Evolutionary conservation across 176 grass and related monocot genomes (phyloP), one percentile per base, ranked within the genome.

Genomic region (Coix lacrymajobi): DNA sequence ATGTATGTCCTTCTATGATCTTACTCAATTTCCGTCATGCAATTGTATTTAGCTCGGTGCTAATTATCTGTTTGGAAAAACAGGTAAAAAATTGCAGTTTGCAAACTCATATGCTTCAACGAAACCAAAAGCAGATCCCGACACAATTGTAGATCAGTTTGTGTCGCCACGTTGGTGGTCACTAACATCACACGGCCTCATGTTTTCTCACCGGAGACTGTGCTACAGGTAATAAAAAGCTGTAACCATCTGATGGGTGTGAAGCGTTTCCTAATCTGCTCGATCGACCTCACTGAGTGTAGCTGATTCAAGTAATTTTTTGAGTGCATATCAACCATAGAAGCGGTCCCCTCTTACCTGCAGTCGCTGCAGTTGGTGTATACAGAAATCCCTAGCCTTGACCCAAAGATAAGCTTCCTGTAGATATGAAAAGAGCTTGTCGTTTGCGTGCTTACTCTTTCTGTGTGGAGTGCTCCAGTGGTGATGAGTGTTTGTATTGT

Each of bases 11-110:
- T 83, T 70, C 65, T 82, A 12, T 65, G 19, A 44, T 22, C 74
- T 51, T 63, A 10, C 39, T 34, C 49, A 11, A 0, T 80, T 86
- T 1, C 26, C n/a, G 10, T 79, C 45, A 2, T 25, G 20, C 7
- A 46, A 22, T 46, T 19, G 13, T 79, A 32, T 77, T 60, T 57
- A 41, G 22, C 45, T 60, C 7, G 58, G 14, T 69, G 64, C 34
- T 79, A 75, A 85, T 61, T 56, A 38, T 75, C 19, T 68, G 38
- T 6, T 78, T 83, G 33, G 33, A 76, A 92, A 85, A 83, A 66
- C 87, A 99, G 93, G 93, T 96, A 10, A 99, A 92, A 58, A 90
- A 92, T n/a, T 99, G 91, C 83, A 94, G 93, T 79, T 72, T 99
- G 78, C 84, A 94, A 84, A 84, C 93, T 11, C 97, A 99, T 44